Evolutionary conservation across 1,284 basidiomycete species (phyloP), one percentile per base, ranked within the genome.

Genomic region (Microbotryomycetes sp.): DNA sequence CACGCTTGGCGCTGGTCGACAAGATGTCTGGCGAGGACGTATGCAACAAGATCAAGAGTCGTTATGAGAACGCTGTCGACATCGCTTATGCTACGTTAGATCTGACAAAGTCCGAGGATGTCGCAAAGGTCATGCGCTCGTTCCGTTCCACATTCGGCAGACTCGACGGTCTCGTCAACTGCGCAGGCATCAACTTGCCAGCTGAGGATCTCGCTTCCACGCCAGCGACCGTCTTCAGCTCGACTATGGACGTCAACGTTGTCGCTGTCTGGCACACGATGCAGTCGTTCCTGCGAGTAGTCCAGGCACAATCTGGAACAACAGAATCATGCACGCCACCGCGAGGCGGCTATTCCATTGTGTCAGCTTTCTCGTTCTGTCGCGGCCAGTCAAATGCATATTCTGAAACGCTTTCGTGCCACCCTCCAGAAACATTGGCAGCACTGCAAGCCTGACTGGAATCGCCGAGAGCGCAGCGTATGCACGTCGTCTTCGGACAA

Each of bases 131-230:
- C 18, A 27, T 68, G 9, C 26, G 62, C 3, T 60, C 65, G n/a
- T 68, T 64, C 50, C 52, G 54, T 41, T 56, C 50, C 45, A 66
- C 62, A 5, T 68, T 56, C 56, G 57, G 54, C 23, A 52, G 65
- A 4, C 31, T 68, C 4, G 67, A 68, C 45, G 67, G 67, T 0
- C 56, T 68, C 21, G 67, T 68, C 23, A 68, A 68, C 49, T 68
- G 61, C 30, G 63, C 59, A 59, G 66, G 66, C 30, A n/a, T 66
- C 57, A 60, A 66, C 35, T 45, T 59, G 1, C 54, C 58, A 7
- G 47, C 59, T 0, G 49, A 49, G 9, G 28, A 35, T 11, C n/a
- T 45, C 4, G 52, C 60, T 31, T 11, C 21, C 4, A 41, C 58
- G 15, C 16, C 50, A 27, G 24, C 54, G 15, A 60, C 59, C 9